Base-by-base conservation (phyloP, 1,139 yeast species). In the Spencermartinsiella ligniputridi region DNA sequence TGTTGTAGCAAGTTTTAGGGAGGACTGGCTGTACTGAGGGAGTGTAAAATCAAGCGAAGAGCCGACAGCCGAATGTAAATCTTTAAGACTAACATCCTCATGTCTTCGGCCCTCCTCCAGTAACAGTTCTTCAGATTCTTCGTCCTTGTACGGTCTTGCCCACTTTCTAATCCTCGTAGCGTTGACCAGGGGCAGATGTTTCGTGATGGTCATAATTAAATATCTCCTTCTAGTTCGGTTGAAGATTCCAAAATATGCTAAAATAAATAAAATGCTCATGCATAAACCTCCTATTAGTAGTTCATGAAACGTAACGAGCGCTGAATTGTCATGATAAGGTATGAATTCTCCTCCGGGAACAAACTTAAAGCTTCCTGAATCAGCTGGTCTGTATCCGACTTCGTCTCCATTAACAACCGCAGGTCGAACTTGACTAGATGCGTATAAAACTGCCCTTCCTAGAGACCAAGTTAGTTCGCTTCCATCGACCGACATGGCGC, bases 381-480 rank as follows among this genome's bases (percentile, higher is more conserved):
- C 25, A 3, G 56, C 54, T 6, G 57, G 56, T 39, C 47, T 25
- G 44, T 54, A 53, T 5, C 60, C 60, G 18, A 55, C 58, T 4
- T 20, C 38, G 11, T 15, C 32, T 9, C 15, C 17, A 9, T 41
- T 45, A 11, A 37, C 34, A 18, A 27, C 12, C 2, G 33, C 37
- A 1, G 63, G 49, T 12, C 58, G 60, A 6, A 60, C 51, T 35
- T 56, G 61, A 29, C 62, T 57, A 12, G 75, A 69, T 0, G 73
- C 68, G 57, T 86, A 86, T 17, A 87, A 62, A 3, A 86, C 63
- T 3, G 92, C 94, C 43, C 88, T 69, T 1, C 96, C 96, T 37
- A 86, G 64, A 1, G 95, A 85, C 95, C 95, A 87, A 1, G 92
- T 76, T 48, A 85, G 78, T 35, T 81, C 79, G 2, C 76, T 67